These are phyloP conservation scores for Dioscorea alata DNA, from an alignment of 106 monocot genomes.

Conservation along the genomic window DNA sequence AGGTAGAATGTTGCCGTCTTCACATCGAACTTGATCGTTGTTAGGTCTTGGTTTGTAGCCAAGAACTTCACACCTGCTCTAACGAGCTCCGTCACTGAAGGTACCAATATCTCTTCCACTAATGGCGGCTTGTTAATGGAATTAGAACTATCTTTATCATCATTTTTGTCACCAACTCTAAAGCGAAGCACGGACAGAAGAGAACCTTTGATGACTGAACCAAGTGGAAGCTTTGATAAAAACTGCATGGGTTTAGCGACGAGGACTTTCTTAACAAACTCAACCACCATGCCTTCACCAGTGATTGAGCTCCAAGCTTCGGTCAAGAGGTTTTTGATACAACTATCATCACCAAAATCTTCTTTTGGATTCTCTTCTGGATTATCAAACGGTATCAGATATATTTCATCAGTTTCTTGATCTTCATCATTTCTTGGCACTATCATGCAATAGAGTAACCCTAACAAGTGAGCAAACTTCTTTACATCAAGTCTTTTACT, in stretches of 20 bases:
- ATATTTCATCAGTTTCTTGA: neutral
- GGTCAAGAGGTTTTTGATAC: neutral
- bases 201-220: conserved; percentile 21
- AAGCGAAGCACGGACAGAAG: conserved; percentile 13
- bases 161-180: neutral
- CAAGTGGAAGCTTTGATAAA: conserved; percentile 20
- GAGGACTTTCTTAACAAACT: conserved; percentile 17
- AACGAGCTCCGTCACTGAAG: conserved; percentile 34
- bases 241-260: conserved; percentile 16
- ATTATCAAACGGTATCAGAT: neutral
- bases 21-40: conserved; percentile 29
- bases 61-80: conserved; percentile 27
- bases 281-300: conserved; percentile 1
- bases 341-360: neutral
- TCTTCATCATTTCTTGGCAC: conserved; percentile 11
- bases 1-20: conserved; percentile 24
- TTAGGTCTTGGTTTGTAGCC: conserved; percentile 20
- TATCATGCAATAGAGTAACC: conserved; percentile 36
- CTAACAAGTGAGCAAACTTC: conserved; percentile 37
- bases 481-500: conserved; percentile 3
- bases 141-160: neutral
- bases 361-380: neutral
- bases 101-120: conserved; percentile 49
- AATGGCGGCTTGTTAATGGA: conserved; percentile 15
- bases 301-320: neutral